Conservation (phyloP, 371 early-diverging fungal species). For the Chytridiales sp. region DNA sequence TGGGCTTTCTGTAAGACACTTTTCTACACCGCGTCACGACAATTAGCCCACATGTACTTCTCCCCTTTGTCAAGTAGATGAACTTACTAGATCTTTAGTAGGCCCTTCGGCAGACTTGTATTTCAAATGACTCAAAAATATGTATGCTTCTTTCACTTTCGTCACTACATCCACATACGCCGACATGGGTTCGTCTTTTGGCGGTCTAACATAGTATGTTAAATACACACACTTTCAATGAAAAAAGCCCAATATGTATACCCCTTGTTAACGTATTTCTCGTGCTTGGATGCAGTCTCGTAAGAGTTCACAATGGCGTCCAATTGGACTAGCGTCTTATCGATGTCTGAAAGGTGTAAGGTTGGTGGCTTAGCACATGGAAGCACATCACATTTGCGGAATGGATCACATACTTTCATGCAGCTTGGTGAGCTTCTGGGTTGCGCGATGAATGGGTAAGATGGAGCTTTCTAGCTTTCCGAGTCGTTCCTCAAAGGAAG, state of each 20-base stretch:
- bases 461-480: conserved; percentile 76
- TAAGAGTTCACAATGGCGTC: conserved; percentile 75
- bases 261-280: conserved; percentile 64
- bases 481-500: conserved; percentile 82
- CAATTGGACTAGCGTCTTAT: conserved; percentile 65
- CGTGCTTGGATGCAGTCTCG: conserved; percentile 75
- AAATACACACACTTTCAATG: neutral
- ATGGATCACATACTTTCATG: conserved; percentile 63
- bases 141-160: conserved; percentile 57
- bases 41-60: neutral
- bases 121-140: conserved; percentile 49
- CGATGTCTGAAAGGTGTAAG: conserved; percentile 58
- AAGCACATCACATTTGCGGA: neutral
- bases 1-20: conserved; percentile 46
- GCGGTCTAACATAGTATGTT: neutral
- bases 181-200: conserved; percentile 13
- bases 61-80: too few relatives aligned
- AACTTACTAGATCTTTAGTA: conserved; percentile 35
- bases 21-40: conserved; percentile 26
- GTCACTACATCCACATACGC: conserved; percentile 22
- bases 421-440: conserved; percentile 76
- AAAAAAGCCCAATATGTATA: conserved; percentile 15
- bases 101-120: conserved; percentile 51
- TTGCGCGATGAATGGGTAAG: conserved; percentile 80
- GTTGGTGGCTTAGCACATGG: too few relatives aligned